phyloP scores from a whole-genome alignment of 495 filamentous ascomycete species.

The Baudoinia panamericana region DNA sequence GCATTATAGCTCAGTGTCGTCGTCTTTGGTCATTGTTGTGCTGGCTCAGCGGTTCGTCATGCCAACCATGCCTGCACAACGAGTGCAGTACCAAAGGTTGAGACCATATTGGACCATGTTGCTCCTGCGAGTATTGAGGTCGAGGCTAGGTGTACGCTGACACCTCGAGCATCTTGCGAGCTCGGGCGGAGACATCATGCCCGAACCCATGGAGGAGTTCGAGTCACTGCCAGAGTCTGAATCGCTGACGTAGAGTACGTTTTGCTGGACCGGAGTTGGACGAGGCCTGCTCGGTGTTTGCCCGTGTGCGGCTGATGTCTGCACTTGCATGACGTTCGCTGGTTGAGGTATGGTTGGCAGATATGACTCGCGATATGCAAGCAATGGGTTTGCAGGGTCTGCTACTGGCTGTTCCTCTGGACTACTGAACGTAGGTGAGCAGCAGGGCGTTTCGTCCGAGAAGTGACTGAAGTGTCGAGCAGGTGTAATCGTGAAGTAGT shows the following conservation, averaged over 20 bases:
- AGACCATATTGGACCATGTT: constrained; percentile 21
- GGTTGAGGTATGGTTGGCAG: too few relatives aligned
- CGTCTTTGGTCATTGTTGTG: too few relatives aligned
- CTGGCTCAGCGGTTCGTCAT: constrained; percentile 16
- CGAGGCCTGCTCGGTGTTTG: constrained; percentile 8
- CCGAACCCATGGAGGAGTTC: background rate
- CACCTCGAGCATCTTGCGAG: constrained; percentile 20
- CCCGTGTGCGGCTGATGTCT: constrained; percentile 14
- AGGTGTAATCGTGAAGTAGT: too few relatives aligned
- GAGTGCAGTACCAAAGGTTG: constrained; percentile 21
- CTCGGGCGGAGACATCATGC: constrained; percentile 6
- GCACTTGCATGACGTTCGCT: constrained; percentile 14
- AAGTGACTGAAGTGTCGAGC: too few relatives aligned
- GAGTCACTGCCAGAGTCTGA: background rate
- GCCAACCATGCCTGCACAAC: constrained; percentile 20
- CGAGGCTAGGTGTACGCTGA: constrained; percentile 14
- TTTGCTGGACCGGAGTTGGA: constrained; percentile 17
- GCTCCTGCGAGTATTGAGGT: constrained; percentile 15
- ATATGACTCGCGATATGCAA: too few relatives aligned
- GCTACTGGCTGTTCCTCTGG: too few relatives aligned
- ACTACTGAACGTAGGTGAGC: too few relatives aligned
- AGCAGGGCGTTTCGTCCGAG: too few relatives aligned
- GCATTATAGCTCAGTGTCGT: too few relatives aligned
- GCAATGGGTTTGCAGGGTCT: too few relatives aligned
- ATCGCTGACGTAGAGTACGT: constrained; percentile 14